Evolutionary conservation across 2,329 filamentous ascomycete species (phyloP), one percentile per base, ranked within the genome.

Genomic region (Blumeriella jaapii): DNA sequence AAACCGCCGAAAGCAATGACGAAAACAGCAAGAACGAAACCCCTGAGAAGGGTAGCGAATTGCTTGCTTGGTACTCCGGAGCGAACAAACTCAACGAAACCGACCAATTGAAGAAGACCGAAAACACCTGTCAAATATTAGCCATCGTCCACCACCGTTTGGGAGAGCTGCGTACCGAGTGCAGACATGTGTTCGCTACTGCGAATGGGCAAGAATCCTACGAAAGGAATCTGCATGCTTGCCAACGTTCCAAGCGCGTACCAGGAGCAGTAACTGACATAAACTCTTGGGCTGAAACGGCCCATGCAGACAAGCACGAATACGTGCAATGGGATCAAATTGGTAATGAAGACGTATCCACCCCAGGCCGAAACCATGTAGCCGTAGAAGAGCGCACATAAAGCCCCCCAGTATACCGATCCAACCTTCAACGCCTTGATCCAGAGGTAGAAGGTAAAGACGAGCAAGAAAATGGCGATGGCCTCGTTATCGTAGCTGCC

Each of bases 341-440:
- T 95, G 42, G 93, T 98, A 57, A 98, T 98, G 73, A 98, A 98
- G 54, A 94, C 91, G 61, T 98, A 98, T 56, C 91, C 91, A 70
- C 91, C 91, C 91, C 91, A 98, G 12, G 93, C 93, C 31, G 89
- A 91, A 46, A 98, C 91, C 91, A 98, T 98, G 75, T 98, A 98
- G 55, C 91, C 91, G 62, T 98, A 98, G 65, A 93, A 96, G 36
- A 98, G 70, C 27, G 91, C 91, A 51, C 87, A 91, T 44, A 95
- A 68, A 23, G 84, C 87, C 51, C 86, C 89, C 89, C 89, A 98
- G 61, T 95, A 82, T 59, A 93, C 86, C 32, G 91, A 96, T 16
- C 91, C 91, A 39, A 86, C 74, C 69, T 98, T 98, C 50, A 98
- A 71, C 13, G 91, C 85, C 71, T 96, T 96, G 65, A 98, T 94